Conservation (phyloP, 805 yeast genomes). For the Candida suzukii region DNA sequence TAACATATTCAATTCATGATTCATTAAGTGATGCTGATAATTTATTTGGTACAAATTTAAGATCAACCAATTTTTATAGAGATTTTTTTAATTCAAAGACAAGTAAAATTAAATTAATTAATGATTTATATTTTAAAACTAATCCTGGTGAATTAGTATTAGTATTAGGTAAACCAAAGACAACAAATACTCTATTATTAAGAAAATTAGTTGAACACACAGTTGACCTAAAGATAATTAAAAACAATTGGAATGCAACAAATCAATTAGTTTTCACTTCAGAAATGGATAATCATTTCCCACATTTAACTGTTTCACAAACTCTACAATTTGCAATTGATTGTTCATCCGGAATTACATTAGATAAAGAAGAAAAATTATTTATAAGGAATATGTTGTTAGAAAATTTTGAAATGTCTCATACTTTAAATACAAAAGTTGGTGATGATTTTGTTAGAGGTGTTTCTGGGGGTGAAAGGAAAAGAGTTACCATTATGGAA, state of each 20-base stretch:
- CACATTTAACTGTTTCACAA: slow-evolving; percentile 59
- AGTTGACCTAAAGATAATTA: neutral
- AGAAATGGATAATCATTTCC: slow-evolving; percentile 62
- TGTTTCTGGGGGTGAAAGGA: slow-evolving; percentile 80
- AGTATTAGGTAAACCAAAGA: slow-evolving; percentile 64
- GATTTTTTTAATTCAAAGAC: neutral
- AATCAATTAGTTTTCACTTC: slow-evolving; percentile 47
- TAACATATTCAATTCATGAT: neutral
- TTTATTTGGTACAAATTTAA: slow-evolving; percentile 2
- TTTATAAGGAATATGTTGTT: slow-evolving; percentile 41
- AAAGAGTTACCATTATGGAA: slow-evolving; percentile 79
- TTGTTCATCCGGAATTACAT: slow-evolving; percentile 35
- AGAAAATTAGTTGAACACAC: slow-evolving; percentile 41
- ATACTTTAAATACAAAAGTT: slow-evolving; percentile 43
- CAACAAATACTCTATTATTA: slow-evolving; percentile 63
- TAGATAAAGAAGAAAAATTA: slow-evolving; percentile 47
- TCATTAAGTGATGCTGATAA: neutral
- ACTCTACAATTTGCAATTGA: slow-evolving; percentile 52
- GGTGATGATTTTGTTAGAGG: slow-evolving; percentile 47
- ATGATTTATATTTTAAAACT: slow-evolving; percentile 26
- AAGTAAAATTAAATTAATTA: slow-evolving; percentile 17
- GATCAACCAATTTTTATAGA: neutral
- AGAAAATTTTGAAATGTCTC: slow-evolving; percentile 52
- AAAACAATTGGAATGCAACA: neutral
- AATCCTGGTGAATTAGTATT: slow-evolving; percentile 55